Conservation (phyloP, 1,284 basidiomycete genomes). For the Afroboletus lepidellus region DNA sequence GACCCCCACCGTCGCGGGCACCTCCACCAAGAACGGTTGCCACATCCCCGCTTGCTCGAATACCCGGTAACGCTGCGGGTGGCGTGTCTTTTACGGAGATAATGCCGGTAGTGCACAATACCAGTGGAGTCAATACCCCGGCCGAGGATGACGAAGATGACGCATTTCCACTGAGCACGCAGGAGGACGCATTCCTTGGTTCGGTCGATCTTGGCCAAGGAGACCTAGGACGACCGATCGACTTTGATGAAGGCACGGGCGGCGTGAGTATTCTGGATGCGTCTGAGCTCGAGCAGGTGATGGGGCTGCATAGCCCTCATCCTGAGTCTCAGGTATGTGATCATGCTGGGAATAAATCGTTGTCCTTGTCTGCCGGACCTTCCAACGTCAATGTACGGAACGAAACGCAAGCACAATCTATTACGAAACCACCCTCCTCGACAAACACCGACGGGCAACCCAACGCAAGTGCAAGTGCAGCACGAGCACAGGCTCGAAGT, state of each 20-base stretch:
- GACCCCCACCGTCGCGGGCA: slow-evolving; percentile 4
- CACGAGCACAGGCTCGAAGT: slow-evolving; percentile 2
- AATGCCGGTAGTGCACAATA: slow-evolving; percentile 16
- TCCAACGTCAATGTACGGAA: not conserved
- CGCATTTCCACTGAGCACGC: slow-evolving; percentile 53
- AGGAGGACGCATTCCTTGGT: slow-evolving; percentile 64
- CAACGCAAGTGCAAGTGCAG: not conserved
- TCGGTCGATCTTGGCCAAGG: slow-evolving; percentile 54
- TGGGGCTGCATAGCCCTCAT: not conserved
- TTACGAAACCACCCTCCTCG: not conserved
- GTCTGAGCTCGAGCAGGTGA: slow-evolving; percentile 4
- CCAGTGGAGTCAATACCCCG: not conserved
- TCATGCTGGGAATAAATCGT: not conserved
- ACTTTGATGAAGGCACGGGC: slow-evolving; percentile 42
- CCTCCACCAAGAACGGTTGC: slow-evolving; percentile 1
- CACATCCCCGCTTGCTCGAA: slow-evolving; percentile 17
- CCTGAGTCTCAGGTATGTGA: slow-evolving; percentile 7
- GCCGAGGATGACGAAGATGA: slow-evolving; percentile 37
- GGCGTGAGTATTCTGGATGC: slow-evolving; percentile 11
- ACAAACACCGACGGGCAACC: not conserved
- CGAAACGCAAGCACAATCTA: slow-evolving; percentile 1
- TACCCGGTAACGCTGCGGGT: slow-evolving; percentile 5
- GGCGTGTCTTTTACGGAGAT: slow-evolving; percentile 13
- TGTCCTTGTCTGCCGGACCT: not conserved
- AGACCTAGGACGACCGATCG: slow-evolving; percentile 50